phyloP scores from a whole-genome alignment of 2,329 filamentous ascomycete genomes.

The Truncatella angustata region DNA sequence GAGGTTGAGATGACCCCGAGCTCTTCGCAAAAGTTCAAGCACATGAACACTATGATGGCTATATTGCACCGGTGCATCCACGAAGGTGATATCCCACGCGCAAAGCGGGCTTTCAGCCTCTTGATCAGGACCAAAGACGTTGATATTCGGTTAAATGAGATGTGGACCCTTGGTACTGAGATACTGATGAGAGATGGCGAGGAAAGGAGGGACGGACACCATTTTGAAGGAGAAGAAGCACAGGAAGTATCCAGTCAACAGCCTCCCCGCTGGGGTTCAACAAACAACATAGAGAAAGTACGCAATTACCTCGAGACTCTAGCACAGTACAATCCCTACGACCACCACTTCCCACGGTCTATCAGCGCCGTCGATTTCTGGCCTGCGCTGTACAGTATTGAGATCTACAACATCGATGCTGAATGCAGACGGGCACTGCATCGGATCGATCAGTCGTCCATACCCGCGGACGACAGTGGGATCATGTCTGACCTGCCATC shows the following conservation, averaged over 20 bases:
- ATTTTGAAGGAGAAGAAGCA: too few species aligned
- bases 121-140: slow-evolving; percentile 61
- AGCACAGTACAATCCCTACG: slow-evolving; percentile 74
- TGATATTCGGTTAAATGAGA: slow-evolving; percentile 66
- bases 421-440: slow-evolving; percentile 50
- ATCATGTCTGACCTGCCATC: slow-evolving; percentile 11
- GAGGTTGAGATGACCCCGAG: slow-evolving; percentile 17
- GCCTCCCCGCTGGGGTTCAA: slow-evolving; percentile 38
- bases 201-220: not conserved
- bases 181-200: slow-evolving; percentile 66
- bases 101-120: slow-evolving; percentile 72
- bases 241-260: too few species aligned
- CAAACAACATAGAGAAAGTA: slow-evolving; percentile 44
- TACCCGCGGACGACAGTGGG: slow-evolving; percentile 17
- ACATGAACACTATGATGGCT: slow-evolving; percentile 66
- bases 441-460: slow-evolving; percentile 25
- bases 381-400: slow-evolving; percentile 75
- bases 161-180: slow-evolving; percentile 85
- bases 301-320: slow-evolving; percentile 72
- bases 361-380: slow-evolving; percentile 75
- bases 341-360: slow-evolving; percentile 54
- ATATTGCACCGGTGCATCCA: slow-evolving; percentile 72
- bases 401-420: slow-evolving; percentile 72
- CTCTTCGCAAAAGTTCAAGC: slow-evolving; percentile 41
- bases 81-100: slow-evolving; percentile 67